These are phyloP conservation scores for Trifolium repens DNA, from an alignment of 306 rosid species.

Conservation along the genomic window DNA sequence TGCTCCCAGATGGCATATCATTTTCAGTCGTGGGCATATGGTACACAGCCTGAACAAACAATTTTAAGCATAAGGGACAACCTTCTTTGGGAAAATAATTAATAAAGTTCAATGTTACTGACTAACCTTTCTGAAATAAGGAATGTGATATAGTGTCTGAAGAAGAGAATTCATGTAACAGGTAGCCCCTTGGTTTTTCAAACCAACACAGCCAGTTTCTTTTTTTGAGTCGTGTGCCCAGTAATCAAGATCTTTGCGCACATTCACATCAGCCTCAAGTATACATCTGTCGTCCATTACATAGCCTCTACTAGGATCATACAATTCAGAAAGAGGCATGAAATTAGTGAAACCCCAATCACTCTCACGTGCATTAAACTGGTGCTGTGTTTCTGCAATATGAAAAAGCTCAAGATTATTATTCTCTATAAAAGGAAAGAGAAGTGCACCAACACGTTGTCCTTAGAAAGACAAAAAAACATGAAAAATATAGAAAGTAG, in stretches of 20 bases:
- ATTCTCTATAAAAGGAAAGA: conserved; percentile 11
- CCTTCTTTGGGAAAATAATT: background rate
- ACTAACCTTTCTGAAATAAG: conserved; percentile 89
- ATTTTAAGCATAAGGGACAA: conserved; percentile 36
- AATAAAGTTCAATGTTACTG: background rate
- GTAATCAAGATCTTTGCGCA: conserved; percentile 80
- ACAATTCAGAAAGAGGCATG: conserved; percentile 88
- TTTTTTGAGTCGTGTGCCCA: conserved; percentile 92
- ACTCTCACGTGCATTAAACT: conserved; percentile 85
- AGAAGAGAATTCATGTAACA: conserved; percentile 99
- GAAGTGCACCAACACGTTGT: background rate
- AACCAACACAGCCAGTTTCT: conserved; percentile 95
- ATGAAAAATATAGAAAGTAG: background rate
- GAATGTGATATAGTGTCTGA: conserved; percentile 90
- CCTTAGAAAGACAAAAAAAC: background rate
- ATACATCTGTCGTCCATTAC: conserved; percentile 73
- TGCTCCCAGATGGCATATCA: conserved; percentile 95
- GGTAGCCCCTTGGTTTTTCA: conserved; percentile 97
- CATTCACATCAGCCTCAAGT: conserved; percentile 88
- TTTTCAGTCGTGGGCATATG: conserved; percentile 97
- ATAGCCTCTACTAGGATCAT: conserved; percentile 79
- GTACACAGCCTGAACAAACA: conserved; percentile 79
- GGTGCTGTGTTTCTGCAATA: conserved; percentile 81
- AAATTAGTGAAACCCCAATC: conserved; percentile 93
- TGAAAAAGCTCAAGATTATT: conserved; percentile 37